Evolutionary conservation across 2,329 filamentous ascomycete species (phyloP).

Genomic region (Penicillium sp.): DNA sequence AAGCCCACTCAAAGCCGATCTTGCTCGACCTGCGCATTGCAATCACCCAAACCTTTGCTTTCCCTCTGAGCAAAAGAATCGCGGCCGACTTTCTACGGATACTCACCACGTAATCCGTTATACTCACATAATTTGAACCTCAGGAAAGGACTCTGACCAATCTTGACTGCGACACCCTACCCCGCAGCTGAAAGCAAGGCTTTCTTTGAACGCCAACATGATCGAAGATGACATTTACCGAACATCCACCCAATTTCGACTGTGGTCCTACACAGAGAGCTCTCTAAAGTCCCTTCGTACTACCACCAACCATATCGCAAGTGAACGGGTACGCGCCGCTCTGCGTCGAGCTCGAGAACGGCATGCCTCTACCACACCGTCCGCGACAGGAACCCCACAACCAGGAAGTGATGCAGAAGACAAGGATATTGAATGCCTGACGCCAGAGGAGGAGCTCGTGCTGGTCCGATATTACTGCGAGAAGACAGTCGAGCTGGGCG

Average conservation of each 20-base stretch:
- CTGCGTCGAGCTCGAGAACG: conserved; percentile 51
- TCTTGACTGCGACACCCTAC: background rate
- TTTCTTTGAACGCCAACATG: conserved; percentile 50
- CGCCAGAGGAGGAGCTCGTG: conserved; percentile 76
- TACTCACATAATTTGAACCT: background rate
- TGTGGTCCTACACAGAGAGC: conserved; percentile 86
- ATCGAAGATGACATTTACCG: conserved; percentile 91
- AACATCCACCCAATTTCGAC: conserved; percentile 81
- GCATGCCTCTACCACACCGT: conserved; percentile 33
- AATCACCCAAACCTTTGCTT: background rate
- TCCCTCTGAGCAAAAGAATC: background rate
- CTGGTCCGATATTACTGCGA: conserved; percentile 79
- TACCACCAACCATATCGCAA: conserved; percentile 77
- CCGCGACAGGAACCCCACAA: conserved; percentile 33
- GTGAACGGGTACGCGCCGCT: conserved; percentile 64
- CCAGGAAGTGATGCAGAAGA: conserved; percentile 37
- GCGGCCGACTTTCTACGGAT: background rate
- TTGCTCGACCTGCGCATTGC: background rate
- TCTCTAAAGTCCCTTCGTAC: conserved; percentile 71
- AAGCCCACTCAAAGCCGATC: background rate
- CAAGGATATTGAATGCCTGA: conserved; percentile 72
- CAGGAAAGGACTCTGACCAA: too few species aligned
- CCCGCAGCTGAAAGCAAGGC: background rate
- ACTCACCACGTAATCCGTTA: background rate
- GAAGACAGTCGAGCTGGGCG: conserved; percentile 59